These are phyloP conservation scores for Tilletia setariae DNA, from an alignment of 1,284 basidiomycete genomes.

Conservation along the genomic window DNA sequence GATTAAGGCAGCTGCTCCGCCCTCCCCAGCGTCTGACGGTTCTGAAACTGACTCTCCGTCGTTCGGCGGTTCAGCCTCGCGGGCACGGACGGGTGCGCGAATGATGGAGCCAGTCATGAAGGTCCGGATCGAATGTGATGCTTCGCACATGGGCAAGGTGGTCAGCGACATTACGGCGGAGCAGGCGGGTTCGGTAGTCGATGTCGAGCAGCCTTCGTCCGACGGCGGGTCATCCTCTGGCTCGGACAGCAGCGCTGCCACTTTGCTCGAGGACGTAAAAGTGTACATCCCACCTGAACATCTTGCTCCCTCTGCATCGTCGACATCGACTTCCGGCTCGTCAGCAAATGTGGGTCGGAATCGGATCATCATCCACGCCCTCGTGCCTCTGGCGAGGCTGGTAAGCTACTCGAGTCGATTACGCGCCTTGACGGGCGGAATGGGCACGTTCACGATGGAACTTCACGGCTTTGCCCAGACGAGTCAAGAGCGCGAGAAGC, in stretches of 20 bases:
- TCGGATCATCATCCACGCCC: slow-evolving; percentile 52
- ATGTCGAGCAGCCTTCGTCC: slow-evolving; percentile 39
- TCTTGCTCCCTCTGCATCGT: slow-evolving; percentile 37
- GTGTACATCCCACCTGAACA: slow-evolving; percentile 56
- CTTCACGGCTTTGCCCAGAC: slow-evolving; percentile 68
- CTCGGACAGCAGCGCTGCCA: background rate
- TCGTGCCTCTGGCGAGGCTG: slow-evolving; percentile 74
- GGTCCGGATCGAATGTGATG: slow-evolving; percentile 35
- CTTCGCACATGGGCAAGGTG: slow-evolving; percentile 40
- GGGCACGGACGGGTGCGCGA: slow-evolving; percentile 17
- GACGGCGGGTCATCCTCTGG: background rate
- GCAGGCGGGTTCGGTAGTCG: slow-evolving; percentile 41
- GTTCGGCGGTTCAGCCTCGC: background rate
- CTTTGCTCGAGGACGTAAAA: background rate
- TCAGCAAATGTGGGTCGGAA: slow-evolving; percentile 58
- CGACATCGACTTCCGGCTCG: slow-evolving; percentile 55
- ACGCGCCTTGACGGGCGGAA: slow-evolving; percentile 74
- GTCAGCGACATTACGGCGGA: slow-evolving; percentile 46
- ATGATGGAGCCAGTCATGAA: slow-evolving; percentile 53
- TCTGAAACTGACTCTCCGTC: background rate
- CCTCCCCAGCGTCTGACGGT: background rate
- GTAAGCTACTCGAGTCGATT: slow-evolving; percentile 74
- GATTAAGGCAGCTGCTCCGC: slow-evolving; percentile 19
- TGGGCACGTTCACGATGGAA: slow-evolving; percentile 74
- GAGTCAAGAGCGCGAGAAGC: slow-evolving; percentile 30